These are phyloP conservation scores for Sclerotinia nivalis DNA, from an alignment of 2,329 filamentous ascomycete genomes.

Conservation along the genomic window DNA sequence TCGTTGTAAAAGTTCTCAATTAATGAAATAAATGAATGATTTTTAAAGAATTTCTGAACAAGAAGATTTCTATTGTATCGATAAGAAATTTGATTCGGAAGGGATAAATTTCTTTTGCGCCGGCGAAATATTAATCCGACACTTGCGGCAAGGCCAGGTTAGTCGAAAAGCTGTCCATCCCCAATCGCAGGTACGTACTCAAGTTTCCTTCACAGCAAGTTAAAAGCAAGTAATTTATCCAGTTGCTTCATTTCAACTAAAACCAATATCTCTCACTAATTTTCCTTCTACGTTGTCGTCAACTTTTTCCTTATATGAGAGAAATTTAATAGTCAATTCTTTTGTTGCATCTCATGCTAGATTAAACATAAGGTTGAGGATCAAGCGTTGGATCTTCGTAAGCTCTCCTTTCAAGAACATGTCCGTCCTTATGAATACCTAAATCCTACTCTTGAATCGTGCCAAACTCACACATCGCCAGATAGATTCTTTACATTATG, in stretches of 20 bases:
- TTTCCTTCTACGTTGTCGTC: neutral
- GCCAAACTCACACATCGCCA: neutral
- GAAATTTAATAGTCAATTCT: neutral
- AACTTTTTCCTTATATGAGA: neutral
- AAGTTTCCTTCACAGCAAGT: neutral
- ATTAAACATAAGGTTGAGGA: neutral
- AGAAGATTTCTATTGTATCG: slow-evolving; percentile 16
- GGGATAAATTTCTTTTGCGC: slow-evolving; percentile 23
- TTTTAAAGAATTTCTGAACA: neutral
- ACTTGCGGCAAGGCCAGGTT: slow-evolving; percentile 13
- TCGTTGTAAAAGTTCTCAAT: neutral
- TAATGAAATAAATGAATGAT: neutral
- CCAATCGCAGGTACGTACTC: neutral
- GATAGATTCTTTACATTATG: slow-evolving; percentile 33
- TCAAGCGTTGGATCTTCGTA: slow-evolving; percentile 16
- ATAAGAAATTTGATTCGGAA: slow-evolving; percentile 9
- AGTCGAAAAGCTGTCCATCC: slow-evolving; percentile 12
- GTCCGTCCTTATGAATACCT: neutral
- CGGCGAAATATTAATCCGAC: slow-evolving; percentile 29
- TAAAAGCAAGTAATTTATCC: neutral
- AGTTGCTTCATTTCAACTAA: slow-evolving; percentile 10
- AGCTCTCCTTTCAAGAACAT: slow-evolving; percentile 15
- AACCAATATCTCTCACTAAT: neutral
- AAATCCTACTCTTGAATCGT: neutral
- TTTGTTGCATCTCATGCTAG: slow-evolving; percentile 15